A percentile compares a stretch with the other conserved stretches of the same genome.
Conservation (phyloP, 2,329 filamentous ascomycete genomes). For the Pestalotiopsis sp. region DNA sequence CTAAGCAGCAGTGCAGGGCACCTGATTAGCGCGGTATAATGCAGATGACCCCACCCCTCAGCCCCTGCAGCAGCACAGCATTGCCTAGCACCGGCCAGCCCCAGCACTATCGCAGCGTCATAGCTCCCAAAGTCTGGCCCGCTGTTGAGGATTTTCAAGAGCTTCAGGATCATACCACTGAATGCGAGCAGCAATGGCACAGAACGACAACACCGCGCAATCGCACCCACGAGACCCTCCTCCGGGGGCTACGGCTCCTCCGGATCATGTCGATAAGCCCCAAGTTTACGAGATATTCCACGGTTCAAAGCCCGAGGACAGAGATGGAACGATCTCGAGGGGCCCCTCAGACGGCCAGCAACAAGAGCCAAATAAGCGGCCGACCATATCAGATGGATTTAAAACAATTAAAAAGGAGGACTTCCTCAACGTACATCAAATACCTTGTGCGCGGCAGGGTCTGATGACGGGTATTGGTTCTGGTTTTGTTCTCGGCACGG, state of each 20-base stretch:
- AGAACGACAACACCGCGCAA: slow-evolving; percentile 27
- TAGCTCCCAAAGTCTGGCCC: slow-evolving; percentile 5
- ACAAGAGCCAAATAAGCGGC: slow-evolving; percentile 34
- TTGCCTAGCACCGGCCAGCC: background rate
- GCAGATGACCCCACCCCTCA: background rate
- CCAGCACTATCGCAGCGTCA: slow-evolving; percentile 12
- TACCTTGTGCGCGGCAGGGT: slow-evolving; percentile 82
- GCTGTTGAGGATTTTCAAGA: slow-evolving; percentile 3
- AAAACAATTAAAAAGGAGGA: slow-evolving; percentile 69
- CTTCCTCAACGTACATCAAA: slow-evolving; percentile 72
- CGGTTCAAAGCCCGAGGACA: slow-evolving; percentile 21
- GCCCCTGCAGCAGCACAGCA: background rate
- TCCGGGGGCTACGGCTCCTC: slow-evolving; percentile 34
- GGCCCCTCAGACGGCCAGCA: slow-evolving; percentile 1
- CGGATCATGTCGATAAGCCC: slow-evolving; percentile 35
- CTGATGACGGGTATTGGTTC: slow-evolving; percentile 81
- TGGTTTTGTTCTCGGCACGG: slow-evolving; percentile 74
- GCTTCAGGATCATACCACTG: slow-evolving; percentile 18
- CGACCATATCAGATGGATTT: slow-evolving; percentile 63
- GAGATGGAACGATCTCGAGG: slow-evolving; percentile 7
- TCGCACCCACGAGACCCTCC: slow-evolving; percentile 33
- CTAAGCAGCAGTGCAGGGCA: background rate
- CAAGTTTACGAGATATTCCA: slow-evolving; percentile 44
- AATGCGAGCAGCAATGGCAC: slow-evolving; percentile 29
- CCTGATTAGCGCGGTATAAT: background rate